Percentiles rank a stretch among this genome's conserved stretches.
Evolutionary conservation across 306 rosid species (phyloP).

Genomic region (Lathyrus tuberosus): DNA sequence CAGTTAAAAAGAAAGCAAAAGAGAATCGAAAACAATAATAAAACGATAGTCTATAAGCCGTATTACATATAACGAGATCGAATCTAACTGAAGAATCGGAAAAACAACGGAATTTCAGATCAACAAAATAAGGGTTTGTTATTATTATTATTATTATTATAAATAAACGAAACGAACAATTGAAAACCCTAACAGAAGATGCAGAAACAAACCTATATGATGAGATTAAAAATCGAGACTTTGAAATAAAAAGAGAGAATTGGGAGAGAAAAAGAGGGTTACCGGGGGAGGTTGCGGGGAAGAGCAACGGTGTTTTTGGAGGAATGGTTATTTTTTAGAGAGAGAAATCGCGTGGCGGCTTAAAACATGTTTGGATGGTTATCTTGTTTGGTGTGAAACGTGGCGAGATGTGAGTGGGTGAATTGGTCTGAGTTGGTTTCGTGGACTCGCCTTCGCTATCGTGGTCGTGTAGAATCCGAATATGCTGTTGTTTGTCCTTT

Average conservation of each 20-base stretch:
- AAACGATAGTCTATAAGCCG: not conserved
- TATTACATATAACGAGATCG: constrained; percentile 30
- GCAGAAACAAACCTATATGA: not conserved
- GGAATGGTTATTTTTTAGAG: not conserved
- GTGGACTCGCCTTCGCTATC: not conserved
- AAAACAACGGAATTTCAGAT: not conserved
- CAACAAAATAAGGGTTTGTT: constrained; percentile 25
- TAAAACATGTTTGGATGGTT: constrained; percentile 10
- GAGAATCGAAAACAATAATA: not conserved
- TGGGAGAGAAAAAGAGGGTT: not conserved
- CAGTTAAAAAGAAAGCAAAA: not conserved
- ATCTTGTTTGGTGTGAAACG: not conserved
- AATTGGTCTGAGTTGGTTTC: not conserved
- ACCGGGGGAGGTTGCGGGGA: constrained; percentile 40
- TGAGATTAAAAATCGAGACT: constrained; percentile 3
- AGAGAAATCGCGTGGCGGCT: constrained; percentile 33
- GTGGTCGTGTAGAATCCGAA: not conserved
- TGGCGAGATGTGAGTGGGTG: not conserved
- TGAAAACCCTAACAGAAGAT: not conserved
- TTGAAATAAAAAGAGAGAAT: not conserved
- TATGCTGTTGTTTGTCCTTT: not conserved
- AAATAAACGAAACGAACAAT: not conserved
- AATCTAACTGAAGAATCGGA: not conserved
- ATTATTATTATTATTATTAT: not conserved
- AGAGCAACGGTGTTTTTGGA: not conserved